Evolutionary conservation across 1,284 basidiomycete species (phyloP).

Genomic region (Gomphus sp.): DNA sequence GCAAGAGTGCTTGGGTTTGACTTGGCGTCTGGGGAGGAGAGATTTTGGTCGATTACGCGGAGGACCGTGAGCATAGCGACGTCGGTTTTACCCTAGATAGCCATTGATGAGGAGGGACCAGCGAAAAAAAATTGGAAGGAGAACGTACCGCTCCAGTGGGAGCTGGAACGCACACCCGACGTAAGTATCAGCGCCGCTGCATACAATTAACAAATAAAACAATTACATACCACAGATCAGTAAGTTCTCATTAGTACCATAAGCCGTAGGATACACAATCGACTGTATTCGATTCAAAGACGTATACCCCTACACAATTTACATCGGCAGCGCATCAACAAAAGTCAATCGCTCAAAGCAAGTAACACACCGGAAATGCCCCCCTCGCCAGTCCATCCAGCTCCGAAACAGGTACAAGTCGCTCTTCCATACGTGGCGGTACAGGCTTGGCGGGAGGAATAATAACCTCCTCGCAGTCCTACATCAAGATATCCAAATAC

Average conservation of each 20-base stretch:
- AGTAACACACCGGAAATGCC: slow-evolving; percentile 69
- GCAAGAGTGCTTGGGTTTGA: slow-evolving; percentile 29
- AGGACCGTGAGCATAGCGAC: slow-evolving; percentile 94
- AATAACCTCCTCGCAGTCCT: slow-evolving; percentile 78
- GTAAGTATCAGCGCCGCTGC: not conserved
- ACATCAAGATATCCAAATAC: not conserved
- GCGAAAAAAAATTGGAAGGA: slow-evolving; percentile 1
- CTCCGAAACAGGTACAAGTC: slow-evolving; percentile 63
- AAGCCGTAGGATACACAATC: slow-evolving; percentile 90
- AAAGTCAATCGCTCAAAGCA: slow-evolving; percentile 16
- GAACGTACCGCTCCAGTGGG: slow-evolving; percentile 86
- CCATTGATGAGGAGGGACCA: slow-evolving; percentile 3
- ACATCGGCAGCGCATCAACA: not conserved
- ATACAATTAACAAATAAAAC: not conserved
- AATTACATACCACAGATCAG: slow-evolving; percentile 78
- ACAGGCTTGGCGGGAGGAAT: slow-evolving; percentile 81
- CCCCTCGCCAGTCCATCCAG: slow-evolving; percentile 74
- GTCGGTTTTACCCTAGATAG: slow-evolving; percentile 90
- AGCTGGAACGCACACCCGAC: slow-evolving; percentile 39
- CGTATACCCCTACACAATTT: slow-evolving; percentile 61
- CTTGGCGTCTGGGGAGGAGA: slow-evolving; percentile 24
- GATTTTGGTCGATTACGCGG: slow-evolving; percentile 76
- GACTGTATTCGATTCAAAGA: slow-evolving; percentile 93
- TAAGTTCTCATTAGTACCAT: slow-evolving; percentile 93
- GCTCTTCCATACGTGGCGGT: slow-evolving; percentile 68